phyloP scores from a whole-genome alignment of 495 filamentous ascomycete genomes.

The Lasiosphaeris hirsuta region DNA sequence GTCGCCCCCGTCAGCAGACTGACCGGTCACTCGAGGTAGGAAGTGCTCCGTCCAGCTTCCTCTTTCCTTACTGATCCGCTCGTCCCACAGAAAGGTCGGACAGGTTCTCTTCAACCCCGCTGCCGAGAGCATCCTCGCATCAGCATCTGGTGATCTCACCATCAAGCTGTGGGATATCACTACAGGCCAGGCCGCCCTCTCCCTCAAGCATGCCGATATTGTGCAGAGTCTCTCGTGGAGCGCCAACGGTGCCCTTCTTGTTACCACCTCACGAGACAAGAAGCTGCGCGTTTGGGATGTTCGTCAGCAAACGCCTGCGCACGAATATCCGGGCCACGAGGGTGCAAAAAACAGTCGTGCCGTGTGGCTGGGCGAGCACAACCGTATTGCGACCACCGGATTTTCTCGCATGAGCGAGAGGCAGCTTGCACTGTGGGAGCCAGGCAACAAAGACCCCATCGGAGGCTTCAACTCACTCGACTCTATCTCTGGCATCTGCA shows the following conservation, averaged over 20 bases:
- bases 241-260: constrained; percentile 82
- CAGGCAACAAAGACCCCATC: constrained; percentile 78
- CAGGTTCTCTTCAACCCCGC: constrained; percentile 97
- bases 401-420: constrained; percentile 98
- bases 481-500: constrained; percentile 94
- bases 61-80: constrained; percentile 8
- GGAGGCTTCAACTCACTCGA: constrained; percentile 85
- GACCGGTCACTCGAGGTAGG: constrained; percentile 64
- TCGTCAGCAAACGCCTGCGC: constrained; percentile 81
- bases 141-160: constrained; percentile 90
- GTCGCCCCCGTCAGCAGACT: constrained; percentile 78
- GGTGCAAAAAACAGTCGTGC: constrained; percentile 96
- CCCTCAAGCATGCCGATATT: constrained; percentile 81
- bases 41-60: not conserved
- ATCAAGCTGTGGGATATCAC: constrained; percentile 95
- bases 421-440: constrained; percentile 93
- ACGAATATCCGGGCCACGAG: constrained; percentile 79
- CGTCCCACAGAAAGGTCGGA: constrained; percentile 73
- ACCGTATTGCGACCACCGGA: constrained; percentile 90
- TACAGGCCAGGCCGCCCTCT: constrained; percentile 66
- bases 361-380: constrained; percentile 95
- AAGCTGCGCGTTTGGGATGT: constrained; percentile 97
- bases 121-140: constrained; percentile 92
- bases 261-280: constrained; percentile 96
- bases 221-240: constrained; percentile 96